Conservation (phyloP, 352 stramenopile species). For the Phytophthora crassamura region DNA sequence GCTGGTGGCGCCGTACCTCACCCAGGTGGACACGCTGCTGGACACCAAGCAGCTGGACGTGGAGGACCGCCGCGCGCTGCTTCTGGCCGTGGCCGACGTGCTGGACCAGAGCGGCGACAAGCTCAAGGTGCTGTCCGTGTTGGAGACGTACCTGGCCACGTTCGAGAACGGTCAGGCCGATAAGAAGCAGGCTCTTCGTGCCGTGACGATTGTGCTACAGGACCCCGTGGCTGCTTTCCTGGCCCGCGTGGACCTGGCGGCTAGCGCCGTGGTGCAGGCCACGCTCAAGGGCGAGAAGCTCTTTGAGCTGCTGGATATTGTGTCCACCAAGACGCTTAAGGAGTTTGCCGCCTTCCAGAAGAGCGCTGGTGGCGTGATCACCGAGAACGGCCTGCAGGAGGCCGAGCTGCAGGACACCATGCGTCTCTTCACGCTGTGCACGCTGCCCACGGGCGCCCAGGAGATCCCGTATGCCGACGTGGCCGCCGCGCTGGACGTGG, state of each 20-base stretch:
- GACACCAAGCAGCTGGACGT: constrained; percentile 48
- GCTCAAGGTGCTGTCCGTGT: constrained; percentile 67
- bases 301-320: constrained; percentile 92
- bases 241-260: constrained; percentile 88
- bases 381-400: constrained; percentile 61
- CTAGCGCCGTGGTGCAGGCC: constrained; percentile 77
- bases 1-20: constrained; percentile 76
- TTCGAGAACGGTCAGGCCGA: constrained; percentile 54
- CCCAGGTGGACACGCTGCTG: constrained; percentile 67
- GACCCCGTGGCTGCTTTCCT: constrained; percentile 92
- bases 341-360: constrained; percentile 90
- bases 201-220: constrained; percentile 86
- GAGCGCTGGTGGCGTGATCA: constrained; percentile 69
- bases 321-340: constrained; percentile 92
- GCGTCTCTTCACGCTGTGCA: constrained; percentile 93
- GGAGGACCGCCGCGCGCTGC: constrained; percentile 64
- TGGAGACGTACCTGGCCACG: constrained; percentile 81
- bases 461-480: constrained; percentile 92
- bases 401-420: constrained; percentile 84
- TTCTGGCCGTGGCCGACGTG: constrained; percentile 76
- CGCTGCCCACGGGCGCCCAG: constrained; percentile 91
- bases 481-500: constrained; percentile 80
- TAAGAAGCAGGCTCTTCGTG: constrained; percentile 79
- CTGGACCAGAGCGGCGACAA: constrained; percentile 61
- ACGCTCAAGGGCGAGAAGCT: constrained; percentile 74